Percentiles rank a stretch among this genome's conserved stretches.
These are phyloP conservation scores for Monosporozyma aquatica DNA, from an alignment of 805 yeast species.

Conservation along the genomic window DNA sequence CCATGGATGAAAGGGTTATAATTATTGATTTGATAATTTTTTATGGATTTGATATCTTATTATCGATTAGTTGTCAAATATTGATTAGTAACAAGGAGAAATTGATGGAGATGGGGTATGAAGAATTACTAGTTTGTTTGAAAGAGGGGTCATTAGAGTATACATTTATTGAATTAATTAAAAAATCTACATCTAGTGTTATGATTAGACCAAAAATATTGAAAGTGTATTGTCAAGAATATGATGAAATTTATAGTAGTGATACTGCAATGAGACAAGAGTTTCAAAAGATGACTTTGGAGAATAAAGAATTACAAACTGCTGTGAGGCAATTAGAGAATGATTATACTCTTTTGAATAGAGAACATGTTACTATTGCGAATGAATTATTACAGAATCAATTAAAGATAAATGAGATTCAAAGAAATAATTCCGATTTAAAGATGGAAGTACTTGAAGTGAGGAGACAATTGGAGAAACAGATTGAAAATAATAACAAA, in stretches of 20 bases:
- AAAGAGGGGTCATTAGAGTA: slow-evolving; percentile 43
- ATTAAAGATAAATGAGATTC: slow-evolving; percentile 55
- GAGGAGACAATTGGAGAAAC: slow-evolving; percentile 27
- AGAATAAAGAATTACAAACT: slow-evolving; percentile 62
- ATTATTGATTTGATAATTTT: slow-evolving; percentile 79
- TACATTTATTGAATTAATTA: slow-evolving; percentile 38
- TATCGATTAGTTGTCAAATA: slow-evolving; percentile 71
- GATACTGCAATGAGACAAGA: slow-evolving; percentile 56
- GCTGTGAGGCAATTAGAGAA: slow-evolving; percentile 68
- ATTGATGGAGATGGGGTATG: slow-evolving; percentile 58
- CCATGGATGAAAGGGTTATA: slow-evolving; percentile 69
- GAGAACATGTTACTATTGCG: slow-evolving; percentile 79
- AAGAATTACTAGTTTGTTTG: slow-evolving; percentile 63
- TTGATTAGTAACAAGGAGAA: slow-evolving; percentile 56
- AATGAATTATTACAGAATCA: slow-evolving; percentile 78
- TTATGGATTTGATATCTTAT: slow-evolving; percentile 78
- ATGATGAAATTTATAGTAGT: slow-evolving; percentile 53
- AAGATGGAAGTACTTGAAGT: slow-evolving; percentile 40
- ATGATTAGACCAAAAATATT: slow-evolving; percentile 62
- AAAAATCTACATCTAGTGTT: slow-evolving; percentile 33
- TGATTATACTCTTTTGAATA: slow-evolving; percentile 59
- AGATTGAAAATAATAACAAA: slow-evolving; percentile 20
- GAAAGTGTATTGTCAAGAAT: slow-evolving; percentile 61
- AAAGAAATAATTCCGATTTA: slow-evolving; percentile 61
- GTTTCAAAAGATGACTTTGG: slow-evolving; percentile 51